Evolutionary conservation across 208 protist genomes (phyloP), one percentile per base, ranked within the genome.

Genomic region (Leishmania arabica): DNA sequence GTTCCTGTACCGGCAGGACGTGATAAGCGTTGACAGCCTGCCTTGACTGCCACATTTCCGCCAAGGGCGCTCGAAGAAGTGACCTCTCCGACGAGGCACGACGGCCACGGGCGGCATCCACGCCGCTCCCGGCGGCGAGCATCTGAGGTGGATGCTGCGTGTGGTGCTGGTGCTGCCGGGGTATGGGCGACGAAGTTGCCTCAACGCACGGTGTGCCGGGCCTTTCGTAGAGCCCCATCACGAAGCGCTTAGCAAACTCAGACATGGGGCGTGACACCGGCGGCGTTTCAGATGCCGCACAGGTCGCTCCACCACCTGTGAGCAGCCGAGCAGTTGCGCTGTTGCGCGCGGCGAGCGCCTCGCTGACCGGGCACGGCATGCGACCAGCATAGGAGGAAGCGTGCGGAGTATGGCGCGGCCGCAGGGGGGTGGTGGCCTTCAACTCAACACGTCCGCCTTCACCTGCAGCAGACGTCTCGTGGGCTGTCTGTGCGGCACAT

Each of bases 141-240:
- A 31, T 4, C 3, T 31, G 47, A 47, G 42, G 34, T 62, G 15
- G 49, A 17, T 31, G 51, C 72, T 8, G 72, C 1, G 49, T 9
- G 19, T 62, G 34, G 49, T 34, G 51, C 31, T 21, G 27, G 42
- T 76, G 47, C 9, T 37, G 51, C 42, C 15, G 1, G 47, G 72
- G 72, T 64, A 62, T 62, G 2, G 77, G 56, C 0, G 77, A 79
- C 2, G 49, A 45, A 2, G 21, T 3, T 21, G 37, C 21, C 24
- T 9, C 54, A 24, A 8, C 42, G 24, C 47, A 58, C 21, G 68
- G 75, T 19, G 69, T 72, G 64, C 64, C 72, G 19, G 70, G 83
- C 47, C 84, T 78, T 45, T 84, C 86, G 81, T 92, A 92, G n/a
- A 95, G 83, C 17, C 80, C 71, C 54, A 86, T 51, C 76, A 92